These are phyloP conservation scores for Scytalidium lignicola DNA, from an alignment of 2,329 filamentous ascomycete genomes.

Conservation along the genomic window DNA sequence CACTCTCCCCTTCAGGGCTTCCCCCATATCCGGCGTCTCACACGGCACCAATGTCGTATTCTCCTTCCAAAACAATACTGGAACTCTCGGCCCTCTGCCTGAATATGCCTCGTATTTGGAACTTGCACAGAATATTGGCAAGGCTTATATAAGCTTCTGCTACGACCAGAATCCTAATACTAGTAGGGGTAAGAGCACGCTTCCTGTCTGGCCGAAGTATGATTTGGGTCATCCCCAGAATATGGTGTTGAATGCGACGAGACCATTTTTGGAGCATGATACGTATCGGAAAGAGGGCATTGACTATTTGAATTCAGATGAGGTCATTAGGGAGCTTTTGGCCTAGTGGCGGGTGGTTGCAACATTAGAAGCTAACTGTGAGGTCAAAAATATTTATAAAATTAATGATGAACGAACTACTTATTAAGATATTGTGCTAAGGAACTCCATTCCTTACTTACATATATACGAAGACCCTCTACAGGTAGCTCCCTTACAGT, in stretches of 20 bases:
- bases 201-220: slow-evolving; percentile 40
- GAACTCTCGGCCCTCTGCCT: slow-evolving; percentile 39
- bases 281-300: slow-evolving; percentile 43
- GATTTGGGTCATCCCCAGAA: slow-evolving; percentile 34
- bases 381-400: no score
- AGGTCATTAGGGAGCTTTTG: no score
- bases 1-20: slow-evolving; percentile 29
- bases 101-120: slow-evolving; percentile 32
- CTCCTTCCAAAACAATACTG: slow-evolving; percentile 46
- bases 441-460: no score
- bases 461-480: no score
- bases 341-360: no score
- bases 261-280: slow-evolving; percentile 40
- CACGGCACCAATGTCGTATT: slow-evolving; percentile 47
- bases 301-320: no score
- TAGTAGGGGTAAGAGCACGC: slow-evolving; percentile 15
- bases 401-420: no score
- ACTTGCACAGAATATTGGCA: slow-evolving; percentile 18
- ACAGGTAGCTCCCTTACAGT: no score
- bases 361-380: no score
- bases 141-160: slow-evolving; percentile 32
- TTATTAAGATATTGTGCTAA: no score
- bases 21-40: slow-evolving; percentile 36
- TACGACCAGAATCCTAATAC: slow-evolving; percentile 38
- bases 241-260: slow-evolving; percentile 38